Evolutionary conservation across 2,329 filamentous ascomycete species (phyloP), one percentile per base, ranked within the genome.

Genomic region (Cladophialophora chaetospira): DNA sequence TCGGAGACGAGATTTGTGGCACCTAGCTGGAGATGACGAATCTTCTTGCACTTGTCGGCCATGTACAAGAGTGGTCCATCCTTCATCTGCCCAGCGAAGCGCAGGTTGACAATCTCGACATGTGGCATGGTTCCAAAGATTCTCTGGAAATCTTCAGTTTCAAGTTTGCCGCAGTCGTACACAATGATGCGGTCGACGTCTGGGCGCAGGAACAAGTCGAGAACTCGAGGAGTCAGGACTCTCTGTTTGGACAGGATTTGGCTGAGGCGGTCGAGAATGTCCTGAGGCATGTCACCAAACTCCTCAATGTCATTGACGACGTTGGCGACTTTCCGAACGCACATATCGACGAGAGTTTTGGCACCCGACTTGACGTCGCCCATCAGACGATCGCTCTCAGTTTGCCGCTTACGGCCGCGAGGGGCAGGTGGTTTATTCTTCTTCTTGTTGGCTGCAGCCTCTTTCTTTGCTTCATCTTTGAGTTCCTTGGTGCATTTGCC

Each of bases 41-140:
- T 77, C 6, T 81, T 73, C 47, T 84, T 82, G 47, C 88, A 81
- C 45, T 89, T 88, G 53, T 85, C 85, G 17, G 89, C 77, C 67
- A 97, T 82, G 70, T 93, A 96, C 50, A 90, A 83, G 72, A 97
- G 81, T 38, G 91, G 88, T 35, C 80, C 79, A 67, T 97, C 88
- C 72, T 96, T 96, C 78, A 97, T 88, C 68, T 96, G 92, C 47
- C 94, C 89, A n/a, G 87, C 90, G 67, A 92, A 93, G 46, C 88
- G 85, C 9, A 96, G 76, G 63, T 91, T 88, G 55, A 97, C 79
- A 40, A 81, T 81, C 65, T 84, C 84, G 52, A 96, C 76, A 4
- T 79, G 79, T 0, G 89, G 85, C 55, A 88, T 86, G 2, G 85
- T 80, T 49, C 91, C 87, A 61, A 97, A 91, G 38, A 96, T 89